Percentiles rank a stretch among this genome's conserved stretches.
Conservation (phyloP, 2,329 filamentous ascomycete species). For the Hymenotorrendiella dingleyae region DNA sequence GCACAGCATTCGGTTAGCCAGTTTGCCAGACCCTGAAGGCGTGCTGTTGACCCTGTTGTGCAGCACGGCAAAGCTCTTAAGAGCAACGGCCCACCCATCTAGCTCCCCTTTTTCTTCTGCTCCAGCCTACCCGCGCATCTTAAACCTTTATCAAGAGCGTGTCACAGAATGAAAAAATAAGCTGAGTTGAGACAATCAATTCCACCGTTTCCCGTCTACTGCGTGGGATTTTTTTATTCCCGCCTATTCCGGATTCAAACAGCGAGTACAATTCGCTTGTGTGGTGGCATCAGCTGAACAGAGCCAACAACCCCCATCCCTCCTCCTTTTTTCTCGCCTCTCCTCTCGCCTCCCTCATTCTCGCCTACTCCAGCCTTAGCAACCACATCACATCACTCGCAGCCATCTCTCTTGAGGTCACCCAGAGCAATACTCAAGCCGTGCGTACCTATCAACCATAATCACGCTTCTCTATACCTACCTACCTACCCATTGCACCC, state of each 20-base stretch:
- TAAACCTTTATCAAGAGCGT: too few relatives aligned
- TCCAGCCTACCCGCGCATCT: too few relatives aligned
- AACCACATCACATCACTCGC: neutral
- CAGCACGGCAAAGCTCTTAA: constrained; percentile 10
- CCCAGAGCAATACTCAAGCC: neutral
- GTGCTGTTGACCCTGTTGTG: constrained; percentile 1
- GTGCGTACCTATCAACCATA: neutral
- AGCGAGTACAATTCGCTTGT: too few relatives aligned
- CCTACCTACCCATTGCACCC: neutral
- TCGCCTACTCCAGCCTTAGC: neutral
- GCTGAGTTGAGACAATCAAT: constrained; percentile 23
- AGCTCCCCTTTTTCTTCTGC: neutral
- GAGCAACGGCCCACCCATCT: constrained; percentile 3
- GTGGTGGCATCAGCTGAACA: constrained; percentile 7
- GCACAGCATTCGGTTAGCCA: constrained; percentile 20
- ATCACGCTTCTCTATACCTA: neutral
- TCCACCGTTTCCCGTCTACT: constrained; percentile 2
- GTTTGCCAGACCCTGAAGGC: neutral
- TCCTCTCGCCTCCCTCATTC: constrained; percentile 1
- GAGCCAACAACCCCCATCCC: neutral
- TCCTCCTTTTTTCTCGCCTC: neutral
- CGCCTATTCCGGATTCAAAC: too few relatives aligned
- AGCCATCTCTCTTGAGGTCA: neutral
- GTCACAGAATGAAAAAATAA: constrained; percentile 4
- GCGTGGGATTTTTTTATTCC: too few relatives aligned